Conservation (phyloP, 306 rosid genomes). For the Prunus mira region DNA sequence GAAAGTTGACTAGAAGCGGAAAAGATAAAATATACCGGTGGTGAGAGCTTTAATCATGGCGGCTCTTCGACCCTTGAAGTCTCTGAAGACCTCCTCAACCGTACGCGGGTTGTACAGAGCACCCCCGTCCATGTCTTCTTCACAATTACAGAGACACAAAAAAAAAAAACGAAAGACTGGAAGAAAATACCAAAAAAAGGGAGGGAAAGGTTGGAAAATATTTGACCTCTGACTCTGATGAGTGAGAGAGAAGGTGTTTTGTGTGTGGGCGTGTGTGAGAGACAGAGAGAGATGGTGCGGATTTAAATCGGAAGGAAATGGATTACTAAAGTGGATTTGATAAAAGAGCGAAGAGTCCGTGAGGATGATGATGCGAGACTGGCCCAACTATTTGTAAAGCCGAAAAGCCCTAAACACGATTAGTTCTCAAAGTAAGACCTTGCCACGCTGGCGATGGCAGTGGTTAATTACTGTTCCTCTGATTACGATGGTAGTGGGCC, state of each 20-base stretch:
- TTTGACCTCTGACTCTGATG: slow-evolving; percentile 30
- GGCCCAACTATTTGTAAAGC: not conserved
- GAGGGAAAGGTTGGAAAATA: slow-evolving; percentile 52
- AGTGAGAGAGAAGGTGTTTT: not conserved
- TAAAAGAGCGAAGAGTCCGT: slow-evolving; percentile 33
- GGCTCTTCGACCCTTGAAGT: slow-evolving; percentile 64
- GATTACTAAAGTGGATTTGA: slow-evolving; percentile 34
- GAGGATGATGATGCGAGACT: slow-evolving; percentile 1
- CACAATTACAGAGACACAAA: not conserved
- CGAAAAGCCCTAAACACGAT: not conserved
- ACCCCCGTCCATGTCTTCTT: slow-evolving; percentile 41
- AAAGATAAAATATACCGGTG: slow-evolving; percentile 30
- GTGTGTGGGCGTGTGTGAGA: not conserved
- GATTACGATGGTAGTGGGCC: no score
- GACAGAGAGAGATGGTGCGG: slow-evolving; percentile 25
- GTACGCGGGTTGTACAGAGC: slow-evolving; percentile 45
- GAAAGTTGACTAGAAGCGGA: not conserved
- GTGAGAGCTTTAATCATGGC: slow-evolving; percentile 70
- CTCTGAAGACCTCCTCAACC: slow-evolving; percentile 59
- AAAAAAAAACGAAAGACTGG: no score
- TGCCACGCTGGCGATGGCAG: no score
- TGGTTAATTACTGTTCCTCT: no score
- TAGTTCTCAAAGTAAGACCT: no score
- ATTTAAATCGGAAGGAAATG: slow-evolving; percentile 44
- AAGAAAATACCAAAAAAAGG: slow-evolving; percentile 13